Evolutionary conservation across 768 basidiomycete genomes (phyloP), one percentile per base, ranked within the genome.

Genomic region (Leccinum uliginosum): DNA sequence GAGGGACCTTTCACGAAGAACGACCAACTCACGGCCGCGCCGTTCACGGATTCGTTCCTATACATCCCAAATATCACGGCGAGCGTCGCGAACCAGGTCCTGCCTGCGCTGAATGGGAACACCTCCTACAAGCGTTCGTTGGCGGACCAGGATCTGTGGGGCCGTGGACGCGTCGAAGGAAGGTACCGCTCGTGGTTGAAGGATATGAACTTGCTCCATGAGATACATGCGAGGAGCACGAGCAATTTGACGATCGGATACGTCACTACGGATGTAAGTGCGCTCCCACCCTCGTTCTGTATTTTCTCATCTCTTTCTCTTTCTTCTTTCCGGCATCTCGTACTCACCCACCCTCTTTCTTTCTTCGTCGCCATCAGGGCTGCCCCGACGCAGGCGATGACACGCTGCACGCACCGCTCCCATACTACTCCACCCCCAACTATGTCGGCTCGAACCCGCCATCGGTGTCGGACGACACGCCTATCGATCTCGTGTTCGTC

Each of bases 301-400:
- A 6, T 12, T 21, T 44, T 21, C 12, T 44, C 43, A 0, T 35
- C 21, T 44, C 19, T 14, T 23, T 14, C 3, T 44, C 19, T 44
- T 21, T 30, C 29, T 32, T 32, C 30, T 32, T 32, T 32, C 30
- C 5, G 8, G 1, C 35, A n/a, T n/a, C 38, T n/a, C n/a, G 4
- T n/a, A n/a, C 38, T 40, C 38, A 40, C 38, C 8, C 35, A 2
- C 35, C 38, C 38, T 0, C 38, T n/a, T n/a, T n/a, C 9, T n/a
- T 40, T n/a, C 38, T 40, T 1, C n/a, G 4, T 40, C 4, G 38
- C 8, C n/a, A 15, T 10, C 54, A 84, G 87, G 73, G 81, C 2
- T 91, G 91, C 66, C 85, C 88, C 2, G 87, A 85, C 3, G 71
- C 82, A 9, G 91, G 90, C 2, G 91, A 93, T 66, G 91, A 93